Base-by-base conservation (phyloP, 129 eudicot genomes). In the Deinandra increscens region DNA sequence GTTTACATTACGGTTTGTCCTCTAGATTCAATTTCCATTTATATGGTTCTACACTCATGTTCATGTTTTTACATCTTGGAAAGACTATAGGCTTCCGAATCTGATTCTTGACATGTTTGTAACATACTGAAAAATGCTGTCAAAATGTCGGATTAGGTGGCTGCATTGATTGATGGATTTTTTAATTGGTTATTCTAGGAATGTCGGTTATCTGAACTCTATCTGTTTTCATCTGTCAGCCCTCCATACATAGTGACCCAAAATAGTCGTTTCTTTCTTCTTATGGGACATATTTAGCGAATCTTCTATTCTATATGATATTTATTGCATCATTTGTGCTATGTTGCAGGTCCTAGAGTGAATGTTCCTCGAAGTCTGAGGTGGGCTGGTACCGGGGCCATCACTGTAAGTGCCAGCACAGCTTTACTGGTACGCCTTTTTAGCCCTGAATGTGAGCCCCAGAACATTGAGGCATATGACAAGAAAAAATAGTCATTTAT, bases 391-490 rank as follows among this genome's bases (percentile, higher is more conserved):
- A 84, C 96, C 50, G 98, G 96, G 17, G 98, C 96, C 8, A 76
- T 89, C 11, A 60, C 95, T 45, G 79, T 59, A 73, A 86, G 98
- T 83, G 73, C 96, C 45, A 68, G 82, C 60, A 84, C 96, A 2
- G 95, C 98, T 73, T 74, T 93, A 74, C 81, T 93, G 74, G 98
- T 93, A 58, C 87, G 92, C 23, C 86, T 89, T 46, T 80, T 93
- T 74, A 89, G 96, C 59, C 91, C 95, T 4, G 98, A 93, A 76
- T 93, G 98, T 78, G 95, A 93, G 74, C 98, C 96, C 23, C 95
- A 86, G 63, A 93, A 93, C 66, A 89, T 89, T 75, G 95, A 86
- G 68, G 96, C 98, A 18, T 92, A 86, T 74, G 98, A 89, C 80
- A 75, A 70, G 60, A 88, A 76, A 76, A 80, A 72, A 68, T 82